phyloP scores from a whole-genome alignment of 2,329 filamentous ascomycete genomes.

The Pseudogymnoascus sp. region DNA sequence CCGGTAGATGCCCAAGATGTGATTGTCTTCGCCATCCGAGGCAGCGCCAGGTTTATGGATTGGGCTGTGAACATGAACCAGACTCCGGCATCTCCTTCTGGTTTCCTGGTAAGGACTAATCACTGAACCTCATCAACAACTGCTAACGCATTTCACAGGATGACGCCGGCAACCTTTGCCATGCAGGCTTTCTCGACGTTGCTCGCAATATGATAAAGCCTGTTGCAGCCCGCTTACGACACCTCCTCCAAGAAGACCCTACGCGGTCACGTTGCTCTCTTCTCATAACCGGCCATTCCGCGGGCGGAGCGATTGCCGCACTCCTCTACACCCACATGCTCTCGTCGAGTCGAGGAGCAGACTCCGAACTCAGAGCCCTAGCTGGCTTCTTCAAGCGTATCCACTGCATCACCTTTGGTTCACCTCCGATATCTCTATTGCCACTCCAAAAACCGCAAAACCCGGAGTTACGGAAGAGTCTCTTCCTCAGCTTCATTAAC shows the following conservation, averaged over 20 bases:
- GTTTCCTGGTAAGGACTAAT: conserved; percentile 52
- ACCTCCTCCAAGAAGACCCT: conserved; percentile 66
- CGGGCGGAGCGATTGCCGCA: conserved; percentile 75
- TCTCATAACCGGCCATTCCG: conserved; percentile 79
- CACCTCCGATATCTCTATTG: conserved; percentile 67
- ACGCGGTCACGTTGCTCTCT: conserved; percentile 59
- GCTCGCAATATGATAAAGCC: conserved; percentile 68
- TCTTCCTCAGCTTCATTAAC: conserved; percentile 77
- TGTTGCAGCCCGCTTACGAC: conserved; percentile 62
- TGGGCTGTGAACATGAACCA: conserved; percentile 78
- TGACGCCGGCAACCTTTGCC: conserved; percentile 69
- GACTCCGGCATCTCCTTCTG: conserved; percentile 55
- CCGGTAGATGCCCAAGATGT: conserved; percentile 71
- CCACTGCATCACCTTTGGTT: conserved; percentile 81
- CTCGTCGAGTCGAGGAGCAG: conserved; percentile 42
- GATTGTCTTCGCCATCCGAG: conserved; percentile 78
- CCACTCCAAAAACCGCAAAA: conserved; percentile 56
- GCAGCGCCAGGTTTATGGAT: conserved; percentile 73
- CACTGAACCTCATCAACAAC: not conserved
- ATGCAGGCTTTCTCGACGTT: conserved; percentile 71
- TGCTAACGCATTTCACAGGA: conserved; percentile 39
- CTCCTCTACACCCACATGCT: conserved; percentile 81
- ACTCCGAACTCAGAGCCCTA: conserved; percentile 63
- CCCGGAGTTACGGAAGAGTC: conserved; percentile 49
- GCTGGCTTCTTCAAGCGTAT: conserved; percentile 68